These are phyloP conservation scores for Fusarium paranaense DNA, from an alignment of 2,329 filamentous ascomycete genomes.

Conservation along the genomic window DNA sequence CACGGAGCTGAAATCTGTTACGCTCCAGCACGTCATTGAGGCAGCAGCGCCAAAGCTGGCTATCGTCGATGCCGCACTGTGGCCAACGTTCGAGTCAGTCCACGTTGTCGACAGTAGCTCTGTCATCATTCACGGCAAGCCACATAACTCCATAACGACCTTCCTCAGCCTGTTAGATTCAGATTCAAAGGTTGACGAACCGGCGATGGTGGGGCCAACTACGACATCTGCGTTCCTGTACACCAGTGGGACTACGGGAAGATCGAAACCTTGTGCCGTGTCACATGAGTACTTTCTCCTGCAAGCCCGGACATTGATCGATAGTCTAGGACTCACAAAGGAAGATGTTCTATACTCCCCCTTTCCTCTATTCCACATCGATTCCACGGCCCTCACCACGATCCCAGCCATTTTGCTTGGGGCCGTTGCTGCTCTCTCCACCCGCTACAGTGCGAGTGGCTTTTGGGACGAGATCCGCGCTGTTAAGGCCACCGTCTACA, in stretches of 20 bases:
- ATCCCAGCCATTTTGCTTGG: not conserved
- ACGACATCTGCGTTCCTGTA: constrained; percentile 11
- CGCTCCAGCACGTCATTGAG: constrained; percentile 6
- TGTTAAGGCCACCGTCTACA: constrained; percentile 8
- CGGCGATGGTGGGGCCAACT: not conserved
- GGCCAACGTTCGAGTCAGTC: not conserved
- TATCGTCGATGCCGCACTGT: not conserved
- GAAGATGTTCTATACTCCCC: not conserved
- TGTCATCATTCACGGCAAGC: not conserved
- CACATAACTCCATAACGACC: not conserved
- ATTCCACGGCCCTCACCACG: not conserved
- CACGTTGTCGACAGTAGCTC: not conserved
- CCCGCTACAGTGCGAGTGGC: not conserved
- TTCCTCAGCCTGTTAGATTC: not conserved
- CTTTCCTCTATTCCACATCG: not conserved
- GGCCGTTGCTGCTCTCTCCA: not conserved
- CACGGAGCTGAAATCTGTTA: constrained; percentile 7
- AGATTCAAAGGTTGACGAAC: not conserved
- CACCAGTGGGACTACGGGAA: constrained; percentile 16
- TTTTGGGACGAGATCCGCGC: constrained; percentile 18
- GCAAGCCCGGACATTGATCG: constrained; percentile 2
- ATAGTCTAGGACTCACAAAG: not conserved
- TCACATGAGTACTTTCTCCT: constrained; percentile 16
- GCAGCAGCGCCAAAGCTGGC: constrained; percentile 3
- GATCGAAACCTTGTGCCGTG: constrained; percentile 8